These are phyloP conservation scores for Powellomyces hirtus DNA, from an alignment of 192 early-diverging fungal species.

Conservation along the genomic window DNA sequence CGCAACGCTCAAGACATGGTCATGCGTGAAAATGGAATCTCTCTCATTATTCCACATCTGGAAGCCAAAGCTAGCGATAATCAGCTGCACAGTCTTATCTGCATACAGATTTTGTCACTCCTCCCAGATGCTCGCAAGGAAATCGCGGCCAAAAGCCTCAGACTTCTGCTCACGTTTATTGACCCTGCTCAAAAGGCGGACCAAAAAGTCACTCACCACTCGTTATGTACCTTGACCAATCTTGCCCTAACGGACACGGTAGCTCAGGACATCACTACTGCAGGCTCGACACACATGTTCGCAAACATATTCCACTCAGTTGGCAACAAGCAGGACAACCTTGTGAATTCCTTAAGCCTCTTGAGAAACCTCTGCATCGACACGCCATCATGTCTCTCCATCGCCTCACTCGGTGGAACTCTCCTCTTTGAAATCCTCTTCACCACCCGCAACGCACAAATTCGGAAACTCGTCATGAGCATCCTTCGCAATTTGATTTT, in stretches of 20 bases:
- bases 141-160: background rate
- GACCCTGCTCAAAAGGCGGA: background rate
- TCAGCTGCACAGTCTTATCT: background rate
- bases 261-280: background rate
- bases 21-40: background rate
- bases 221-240: constrained; percentile 5
- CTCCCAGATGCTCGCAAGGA: background rate
- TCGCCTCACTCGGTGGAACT: constrained; percentile 7
- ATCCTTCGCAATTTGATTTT: constrained; percentile 26
- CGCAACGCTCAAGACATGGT: background rate
- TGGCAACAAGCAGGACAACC: background rate
- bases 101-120: background rate
- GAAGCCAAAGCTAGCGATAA: background rate
- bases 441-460: background rate
- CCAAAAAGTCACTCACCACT: background rate
- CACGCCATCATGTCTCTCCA: constrained; percentile 9
- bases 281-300: background rate
- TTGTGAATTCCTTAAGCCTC: background rate
- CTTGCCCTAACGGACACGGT: constrained; percentile 9
- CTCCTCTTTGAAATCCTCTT: constrained; percentile 12
- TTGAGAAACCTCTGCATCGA: constrained; percentile 30
- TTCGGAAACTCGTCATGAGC: background rate
- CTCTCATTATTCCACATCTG: background rate
- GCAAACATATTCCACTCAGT: constrained; percentile 1
- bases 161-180: background rate